Evolutionary conservation across 2,329 filamentous ascomycete genomes (phyloP).

Genomic region (Penicillium sp.): DNA sequence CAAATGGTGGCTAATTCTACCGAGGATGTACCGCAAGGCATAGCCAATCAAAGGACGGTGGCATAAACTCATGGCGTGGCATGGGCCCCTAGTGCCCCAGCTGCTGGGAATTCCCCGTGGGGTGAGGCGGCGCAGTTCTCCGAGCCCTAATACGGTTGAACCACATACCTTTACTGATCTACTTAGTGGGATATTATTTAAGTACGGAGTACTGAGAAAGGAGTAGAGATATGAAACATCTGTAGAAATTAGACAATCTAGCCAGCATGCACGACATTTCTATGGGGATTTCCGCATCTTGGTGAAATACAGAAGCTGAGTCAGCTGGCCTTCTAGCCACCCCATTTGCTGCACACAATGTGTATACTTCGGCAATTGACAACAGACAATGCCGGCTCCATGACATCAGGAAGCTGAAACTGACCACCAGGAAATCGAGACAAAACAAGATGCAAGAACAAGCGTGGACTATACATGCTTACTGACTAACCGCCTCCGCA

Average conservation of each 20-base stretch:
- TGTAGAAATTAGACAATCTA: background rate
- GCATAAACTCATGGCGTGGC: background rate
- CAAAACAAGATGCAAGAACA: background rate
- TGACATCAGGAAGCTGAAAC: background rate
- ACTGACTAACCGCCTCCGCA: background rate
- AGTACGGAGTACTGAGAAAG: too few species aligned
- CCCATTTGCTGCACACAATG: background rate
- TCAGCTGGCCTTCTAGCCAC: background rate
- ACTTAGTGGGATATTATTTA: background rate
- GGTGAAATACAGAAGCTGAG: background rate
- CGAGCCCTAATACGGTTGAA: constrained; percentile 5
- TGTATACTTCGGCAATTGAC: background rate
- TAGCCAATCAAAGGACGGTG: background rate
- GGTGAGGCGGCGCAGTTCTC: constrained; percentile 2
- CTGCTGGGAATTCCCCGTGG: constrained; percentile 13
- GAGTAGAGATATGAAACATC: background rate
- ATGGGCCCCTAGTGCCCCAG: constrained; percentile 7
- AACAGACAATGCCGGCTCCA: background rate
- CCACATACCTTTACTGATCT: background rate
- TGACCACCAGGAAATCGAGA: background rate
- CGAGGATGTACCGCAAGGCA: constrained; percentile 7
- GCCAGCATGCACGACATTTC: background rate
- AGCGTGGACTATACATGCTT: background rate
- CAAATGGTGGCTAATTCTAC: background rate
- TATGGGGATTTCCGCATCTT: background rate